Evolutionary conservation across 176 grass and related monocot genomes (phyloP).

Genomic region (Bromus sterilis): DNA sequence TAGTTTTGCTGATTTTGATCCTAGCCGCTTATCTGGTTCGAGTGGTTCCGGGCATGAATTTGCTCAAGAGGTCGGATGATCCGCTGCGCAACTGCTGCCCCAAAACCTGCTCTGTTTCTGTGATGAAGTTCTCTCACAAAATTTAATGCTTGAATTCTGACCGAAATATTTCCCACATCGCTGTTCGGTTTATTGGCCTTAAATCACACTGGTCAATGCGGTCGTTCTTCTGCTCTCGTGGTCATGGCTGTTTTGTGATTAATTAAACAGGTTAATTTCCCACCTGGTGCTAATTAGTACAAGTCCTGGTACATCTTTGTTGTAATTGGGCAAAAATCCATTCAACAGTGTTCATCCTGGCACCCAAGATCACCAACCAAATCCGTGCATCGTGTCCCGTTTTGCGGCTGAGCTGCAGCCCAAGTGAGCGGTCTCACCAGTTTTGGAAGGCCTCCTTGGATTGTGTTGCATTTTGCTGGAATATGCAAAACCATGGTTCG

Average conservation of each 20-base stretch:
- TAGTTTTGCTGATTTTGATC: background rate
- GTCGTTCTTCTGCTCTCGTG: background rate
- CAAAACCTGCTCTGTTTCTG: background rate
- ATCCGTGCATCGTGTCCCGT: background rate
- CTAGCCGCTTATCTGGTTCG: background rate
- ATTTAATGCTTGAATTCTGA: background rate
- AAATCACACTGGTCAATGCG: conserved; percentile 22
- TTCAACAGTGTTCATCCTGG: background rate
- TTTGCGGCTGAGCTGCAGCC: background rate
- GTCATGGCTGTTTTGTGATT: background rate
- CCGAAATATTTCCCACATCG: background rate
- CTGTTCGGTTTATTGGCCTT: background rate
- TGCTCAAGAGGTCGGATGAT: background rate
- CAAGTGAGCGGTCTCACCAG: background rate
- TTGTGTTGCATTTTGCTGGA: conserved; percentile 1
- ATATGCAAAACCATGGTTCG: background rate
- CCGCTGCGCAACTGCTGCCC: background rate
- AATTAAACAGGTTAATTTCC: background rate
- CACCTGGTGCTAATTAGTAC: background rate
- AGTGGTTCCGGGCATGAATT: background rate
- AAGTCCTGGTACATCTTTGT: background rate
- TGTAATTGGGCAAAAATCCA: background rate
- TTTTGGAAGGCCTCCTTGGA: background rate
- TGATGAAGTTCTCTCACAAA: background rate
- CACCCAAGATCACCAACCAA: background rate